These are phyloP conservation scores for Fragilaria radians DNA, from an alignment of 108 stramenopile species.

Conservation along the genomic window DNA sequence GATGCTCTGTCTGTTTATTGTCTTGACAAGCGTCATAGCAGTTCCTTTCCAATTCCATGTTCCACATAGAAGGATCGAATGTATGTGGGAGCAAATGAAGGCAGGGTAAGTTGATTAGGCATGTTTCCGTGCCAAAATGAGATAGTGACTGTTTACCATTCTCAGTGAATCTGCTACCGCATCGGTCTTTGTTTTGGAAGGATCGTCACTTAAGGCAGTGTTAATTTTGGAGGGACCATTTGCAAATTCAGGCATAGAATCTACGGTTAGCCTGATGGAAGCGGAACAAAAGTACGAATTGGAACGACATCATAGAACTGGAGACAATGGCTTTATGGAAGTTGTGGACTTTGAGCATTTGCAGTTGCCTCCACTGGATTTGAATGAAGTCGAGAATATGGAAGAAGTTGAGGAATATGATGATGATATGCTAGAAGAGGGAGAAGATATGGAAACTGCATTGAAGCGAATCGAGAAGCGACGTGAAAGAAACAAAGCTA, in stretches of 20 bases:
- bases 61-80: conserved; percentile 31
- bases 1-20: too few relatives aligned
- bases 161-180: conserved; percentile 46
- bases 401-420: conserved; percentile 18
- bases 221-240: conserved; percentile 60
- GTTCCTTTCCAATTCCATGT: conserved; percentile 3
- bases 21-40: not conserved
- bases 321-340: conserved; percentile 5
- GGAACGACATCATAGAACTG: not conserved
- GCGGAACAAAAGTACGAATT: not conserved
- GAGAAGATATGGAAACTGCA: conserved; percentile 1
- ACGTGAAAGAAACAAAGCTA: conserved; percentile 20
- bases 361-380: conserved; percentile 6
- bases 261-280: conserved; percentile 19
- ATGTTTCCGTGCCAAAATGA: not conserved
- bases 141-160: not conserved
- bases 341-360: conserved; percentile 64
- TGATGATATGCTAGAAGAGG: conserved; percentile 15
- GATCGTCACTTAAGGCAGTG: conserved; percentile 45
- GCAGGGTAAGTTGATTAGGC: conserved; percentile 4
- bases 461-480: not conserved
- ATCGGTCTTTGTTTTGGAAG: conserved; percentile 54
- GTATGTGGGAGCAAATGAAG: conserved; percentile 37
- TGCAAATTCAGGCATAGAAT: conserved; percentile 27
- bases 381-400: conserved; percentile 22